Evolutionary conservation across 2,329 filamentous ascomycete genomes (phyloP), one percentile per base, ranked within the genome.

Genomic region (Penicillium sp.): DNA sequence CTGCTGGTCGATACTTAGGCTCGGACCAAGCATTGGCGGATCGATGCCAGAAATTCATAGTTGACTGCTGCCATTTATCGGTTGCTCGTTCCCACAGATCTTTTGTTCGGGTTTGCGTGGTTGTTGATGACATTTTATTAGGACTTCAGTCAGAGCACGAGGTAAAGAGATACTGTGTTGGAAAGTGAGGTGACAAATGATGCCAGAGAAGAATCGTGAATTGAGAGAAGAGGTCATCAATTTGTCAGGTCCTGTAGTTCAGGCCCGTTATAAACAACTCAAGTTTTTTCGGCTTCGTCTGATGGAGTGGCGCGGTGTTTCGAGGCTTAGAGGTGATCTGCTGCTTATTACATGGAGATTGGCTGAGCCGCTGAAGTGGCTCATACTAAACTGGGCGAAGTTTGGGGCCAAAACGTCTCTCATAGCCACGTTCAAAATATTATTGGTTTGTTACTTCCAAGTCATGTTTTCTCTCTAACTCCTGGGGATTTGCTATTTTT

Each of bases 11-110:
- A 18, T 53, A 25, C 37, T 47, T 53, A 6, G 51, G 45, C 8
- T 42, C 32, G 41, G 42, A 12, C 33, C 33, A 42, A 13, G 35
- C 39, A 13, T 15, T 42, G 8, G 49, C 10, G 20, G 51, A 50
- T 10, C 51, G 51, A 24, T 29, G 47, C 47, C 41, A 53, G 12
- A 27, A 37, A 6, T 50, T 42, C 23, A 40, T 50, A n/a, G 49
- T 59, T 9, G 56, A 59, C 27, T 49, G 45, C 23, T 59, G 52
- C 46, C 39, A 51, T 46, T 49, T 56, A 4, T 37, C 32, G 15
- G 45, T 44, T 4, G 48, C 52, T 20, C 47, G 47, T 12, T 52
- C 49, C 23, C 33, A 42, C 43, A 42, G 24, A 33, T 50, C 41
- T 27, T 13, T 48, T 15, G 50, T 33, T 33, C 9, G 33, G 15